Conservation (phyloP, 192 early-diverging fungal species). For the Coemansia sp. region DNA sequence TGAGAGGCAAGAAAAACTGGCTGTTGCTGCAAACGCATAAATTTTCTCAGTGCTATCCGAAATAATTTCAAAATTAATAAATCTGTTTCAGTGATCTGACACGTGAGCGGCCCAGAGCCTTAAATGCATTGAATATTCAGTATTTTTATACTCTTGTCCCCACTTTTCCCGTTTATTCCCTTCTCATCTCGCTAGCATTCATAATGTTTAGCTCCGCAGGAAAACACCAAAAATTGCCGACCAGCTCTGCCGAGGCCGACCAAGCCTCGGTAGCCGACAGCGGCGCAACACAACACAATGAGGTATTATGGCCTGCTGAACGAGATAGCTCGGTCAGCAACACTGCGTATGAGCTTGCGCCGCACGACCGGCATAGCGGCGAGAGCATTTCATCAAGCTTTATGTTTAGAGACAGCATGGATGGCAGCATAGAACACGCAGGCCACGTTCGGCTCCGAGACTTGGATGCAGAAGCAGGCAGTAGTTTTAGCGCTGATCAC, state of each 20-base stretch:
- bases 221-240: slow-evolving; percentile 14
- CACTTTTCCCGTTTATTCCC: background rate
- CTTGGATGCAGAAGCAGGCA: background rate
- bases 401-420: slow-evolving; percentile 1
- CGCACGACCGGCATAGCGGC: slow-evolving; percentile 12
- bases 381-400: slow-evolving; percentile 6
- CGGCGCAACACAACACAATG: background rate
- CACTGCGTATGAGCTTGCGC: slow-evolving; percentile 12
- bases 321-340: background rate
- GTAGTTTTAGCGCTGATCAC: slow-evolving; percentile 11
- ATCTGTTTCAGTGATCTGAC: too few species aligned
- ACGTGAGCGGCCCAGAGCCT: too few species aligned
- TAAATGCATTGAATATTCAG: too few species aligned
- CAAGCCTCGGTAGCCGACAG: background rate
- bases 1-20: too few species aligned
- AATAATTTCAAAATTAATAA: too few species aligned
- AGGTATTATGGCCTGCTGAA: background rate
- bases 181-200: background rate
- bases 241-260: slow-evolving; percentile 10
- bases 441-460: slow-evolving; percentile 11
- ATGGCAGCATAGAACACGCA: background rate
- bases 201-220: slow-evolving; percentile 11
- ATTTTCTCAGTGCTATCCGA: too few species aligned
- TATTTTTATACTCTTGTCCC: background rate
- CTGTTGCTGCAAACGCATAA: too few species aligned